Evolutionary conservation across 371 early-diverging fungal species (phyloP).

Genomic region (Mucor velutinosus): DNA sequence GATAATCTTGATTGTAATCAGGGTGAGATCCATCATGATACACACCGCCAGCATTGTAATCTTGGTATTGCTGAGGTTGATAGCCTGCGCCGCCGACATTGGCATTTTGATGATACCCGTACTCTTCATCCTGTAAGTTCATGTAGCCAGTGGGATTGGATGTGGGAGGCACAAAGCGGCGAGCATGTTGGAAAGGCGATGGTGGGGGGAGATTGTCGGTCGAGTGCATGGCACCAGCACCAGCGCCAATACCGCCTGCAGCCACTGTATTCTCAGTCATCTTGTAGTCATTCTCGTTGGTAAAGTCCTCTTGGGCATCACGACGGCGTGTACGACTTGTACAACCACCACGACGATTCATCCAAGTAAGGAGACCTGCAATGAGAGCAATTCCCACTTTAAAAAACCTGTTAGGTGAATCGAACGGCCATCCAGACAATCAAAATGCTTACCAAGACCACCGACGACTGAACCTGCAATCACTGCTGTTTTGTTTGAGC

Average conservation of each 20-base stretch:
- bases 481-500: constrained; percentile 12
- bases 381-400: constrained; percentile 24
- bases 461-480: constrained; percentile 33
- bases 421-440: no score
- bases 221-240: constrained; percentile 4
- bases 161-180: constrained; percentile 37
- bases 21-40: constrained; percentile 3
- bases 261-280: constrained; percentile 10
- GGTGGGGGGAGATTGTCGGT: constrained; percentile 16
- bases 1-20: constrained; percentile 13
- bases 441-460: constrained; percentile 19
- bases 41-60: constrained; percentile 1
- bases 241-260: background rate
- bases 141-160: constrained; percentile 27
- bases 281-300: constrained; percentile 8
- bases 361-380: constrained; percentile 25
- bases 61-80: constrained; percentile 11
- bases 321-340: constrained; percentile 31
- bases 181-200: constrained; percentile 36
- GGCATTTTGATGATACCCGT: constrained; percentile 22
- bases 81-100: constrained; percentile 1
- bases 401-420: no score
- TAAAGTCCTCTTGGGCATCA: constrained; percentile 10
- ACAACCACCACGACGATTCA: constrained; percentile 36
- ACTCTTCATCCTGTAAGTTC: constrained; percentile 34